Evolutionary conservation across 352 stramenopile species (phyloP).

Genomic region (Lagenidium giganteum): DNA sequence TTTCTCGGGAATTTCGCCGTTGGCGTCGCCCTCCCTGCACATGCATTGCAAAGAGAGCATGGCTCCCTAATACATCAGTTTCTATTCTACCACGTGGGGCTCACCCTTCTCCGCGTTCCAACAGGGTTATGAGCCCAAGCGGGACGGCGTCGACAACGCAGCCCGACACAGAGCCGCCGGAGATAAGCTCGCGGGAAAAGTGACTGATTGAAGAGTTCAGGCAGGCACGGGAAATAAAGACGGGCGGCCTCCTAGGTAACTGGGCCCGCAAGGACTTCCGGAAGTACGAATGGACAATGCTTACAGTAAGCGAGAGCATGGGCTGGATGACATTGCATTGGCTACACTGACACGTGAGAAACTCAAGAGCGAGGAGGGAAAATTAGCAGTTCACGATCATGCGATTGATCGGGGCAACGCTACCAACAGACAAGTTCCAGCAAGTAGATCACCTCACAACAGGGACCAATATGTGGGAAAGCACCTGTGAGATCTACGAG

Average conservation of each 20-base stretch:
- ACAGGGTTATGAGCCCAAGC: too few species aligned
- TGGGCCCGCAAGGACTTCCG: conserved; percentile 5
- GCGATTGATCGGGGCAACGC: conserved; percentile 2
- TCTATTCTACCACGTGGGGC: too few species aligned
- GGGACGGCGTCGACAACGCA: too few species aligned
- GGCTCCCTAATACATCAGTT: too few species aligned
- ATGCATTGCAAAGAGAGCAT: too few species aligned
- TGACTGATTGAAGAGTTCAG: conserved; percentile 31
- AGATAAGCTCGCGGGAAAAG: too few species aligned
- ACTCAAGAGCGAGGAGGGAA: background rate
- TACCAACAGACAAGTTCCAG: conserved; percentile 2
- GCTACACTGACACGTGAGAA: background rate
- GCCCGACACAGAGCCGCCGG: too few species aligned
- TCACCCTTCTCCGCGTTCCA: too few species aligned
- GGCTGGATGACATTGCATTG: background rate
- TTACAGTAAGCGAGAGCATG: conserved; percentile 1
- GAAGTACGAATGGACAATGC: conserved; percentile 4
- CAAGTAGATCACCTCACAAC: background rate
- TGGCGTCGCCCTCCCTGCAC: too few species aligned
- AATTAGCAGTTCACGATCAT: conserved; percentile 4
- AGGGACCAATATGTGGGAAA: conserved; percentile 3
- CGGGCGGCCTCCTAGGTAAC: background rate
- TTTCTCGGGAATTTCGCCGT: too few species aligned
- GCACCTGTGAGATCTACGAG: conserved; percentile 5
- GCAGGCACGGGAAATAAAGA: background rate